phyloP scores from a whole-genome alignment of 805 yeast genomes.

The Kodamaea lidongshanica region DNA sequence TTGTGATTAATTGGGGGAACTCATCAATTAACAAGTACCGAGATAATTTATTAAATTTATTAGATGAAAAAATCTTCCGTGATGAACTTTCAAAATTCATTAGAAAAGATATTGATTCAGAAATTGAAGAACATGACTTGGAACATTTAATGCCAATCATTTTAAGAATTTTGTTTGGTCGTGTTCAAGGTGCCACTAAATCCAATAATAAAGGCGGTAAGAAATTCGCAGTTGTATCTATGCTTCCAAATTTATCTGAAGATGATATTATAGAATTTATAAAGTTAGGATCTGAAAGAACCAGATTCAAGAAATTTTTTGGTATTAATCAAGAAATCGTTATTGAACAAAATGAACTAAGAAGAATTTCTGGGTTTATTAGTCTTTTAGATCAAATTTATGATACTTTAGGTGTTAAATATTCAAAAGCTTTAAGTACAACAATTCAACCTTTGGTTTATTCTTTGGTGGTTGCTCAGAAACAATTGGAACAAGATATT shows the following conservation, averaged over 20 bases:
- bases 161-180: constrained; percentile 75
- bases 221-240: constrained; percentile 62
- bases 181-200: constrained; percentile 63
- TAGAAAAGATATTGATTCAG: constrained; percentile 41
- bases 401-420: constrained; percentile 53
- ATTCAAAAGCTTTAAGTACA: constrained; percentile 41
- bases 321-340: constrained; percentile 11
- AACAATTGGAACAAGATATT: constrained; percentile 19
- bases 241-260: constrained; percentile 52
- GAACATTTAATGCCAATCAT: constrained; percentile 61
- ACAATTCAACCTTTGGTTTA: constrained; percentile 54
- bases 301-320: constrained; percentile 36
- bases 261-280: constrained; percentile 55
- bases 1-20: constrained; percentile 59
- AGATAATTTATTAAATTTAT: constrained; percentile 64
- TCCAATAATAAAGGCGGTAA: constrained; percentile 70
- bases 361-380: constrained; percentile 58
- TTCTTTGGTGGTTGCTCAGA: constrained; percentile 49
- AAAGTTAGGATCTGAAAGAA: constrained; percentile 51
- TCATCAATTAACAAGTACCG: constrained; percentile 57
- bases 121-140: constrained; percentile 57
- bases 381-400: constrained; percentile 53
- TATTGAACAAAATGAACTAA: constrained; percentile 27
- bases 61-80: constrained; percentile 78
- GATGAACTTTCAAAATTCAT: constrained; percentile 75